A percentile compares a stretch with the other conserved stretches of the same genome.
phyloP scores from a whole-genome alignment of 2,329 filamentous ascomycete genomes.

The Penicillium sp. region DNA sequence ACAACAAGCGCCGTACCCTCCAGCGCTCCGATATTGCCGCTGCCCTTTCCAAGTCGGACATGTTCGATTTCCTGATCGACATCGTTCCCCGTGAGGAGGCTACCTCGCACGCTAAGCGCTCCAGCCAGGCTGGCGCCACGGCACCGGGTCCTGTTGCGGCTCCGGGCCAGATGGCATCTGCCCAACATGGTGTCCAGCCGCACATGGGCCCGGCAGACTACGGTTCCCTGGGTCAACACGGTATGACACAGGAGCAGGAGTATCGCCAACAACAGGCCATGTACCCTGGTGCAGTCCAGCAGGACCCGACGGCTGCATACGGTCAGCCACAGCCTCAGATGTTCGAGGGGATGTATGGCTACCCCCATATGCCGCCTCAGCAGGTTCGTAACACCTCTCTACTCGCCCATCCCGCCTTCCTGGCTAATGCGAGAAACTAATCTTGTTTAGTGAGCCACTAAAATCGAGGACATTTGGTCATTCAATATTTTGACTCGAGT shows the following conservation, averaged over 20 bases:
- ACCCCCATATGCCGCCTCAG: conserved; percentile 79
- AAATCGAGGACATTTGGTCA: conserved; percentile 6
- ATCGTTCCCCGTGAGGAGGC: conserved; percentile 97
- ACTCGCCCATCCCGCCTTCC: not conserved
- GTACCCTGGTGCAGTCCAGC: conserved; percentile 80
- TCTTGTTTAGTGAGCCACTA: conserved; percentile 16
- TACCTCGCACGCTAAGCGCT: conserved; percentile 79
- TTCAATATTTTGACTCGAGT: conserved; percentile 19
- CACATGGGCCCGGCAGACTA: conserved; percentile 62
- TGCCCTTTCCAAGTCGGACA: conserved; percentile 94
- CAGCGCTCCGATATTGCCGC: conserved; percentile 97
- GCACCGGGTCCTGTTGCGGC: conserved; percentile 56
- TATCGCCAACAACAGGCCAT: conserved; percentile 81
- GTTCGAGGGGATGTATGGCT: conserved; percentile 87
- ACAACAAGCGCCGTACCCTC: conserved; percentile 95
- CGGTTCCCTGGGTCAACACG: conserved; percentile 67
- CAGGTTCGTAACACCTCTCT: conserved; percentile 64
- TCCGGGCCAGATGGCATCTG: conserved; percentile 48
- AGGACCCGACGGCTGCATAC: conserved; percentile 73
- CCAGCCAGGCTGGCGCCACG: conserved; percentile 56
- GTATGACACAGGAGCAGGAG: conserved; percentile 72
- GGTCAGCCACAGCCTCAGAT: conserved; percentile 77
- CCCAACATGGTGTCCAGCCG: conserved; percentile 59
- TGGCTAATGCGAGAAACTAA: not conserved
- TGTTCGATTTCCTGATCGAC: conserved; percentile 99